Evolutionary conservation across 345 rosid genomes (phyloP).

Genomic region (Hevea brasiliensis): DNA sequence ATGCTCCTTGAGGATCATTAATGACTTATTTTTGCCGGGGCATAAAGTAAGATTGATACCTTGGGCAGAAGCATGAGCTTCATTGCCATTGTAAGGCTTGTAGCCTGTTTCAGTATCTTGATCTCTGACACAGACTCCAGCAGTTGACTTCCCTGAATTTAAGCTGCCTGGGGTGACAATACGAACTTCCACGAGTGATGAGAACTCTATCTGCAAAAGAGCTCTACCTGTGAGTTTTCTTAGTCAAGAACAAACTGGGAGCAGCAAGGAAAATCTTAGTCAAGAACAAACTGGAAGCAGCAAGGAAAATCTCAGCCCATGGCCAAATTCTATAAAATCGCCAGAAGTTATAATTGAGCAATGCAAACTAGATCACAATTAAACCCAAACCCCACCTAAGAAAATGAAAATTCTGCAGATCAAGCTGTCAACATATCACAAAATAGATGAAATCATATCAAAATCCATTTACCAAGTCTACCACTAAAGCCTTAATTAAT

Average conservation of each 20-base stretch:
- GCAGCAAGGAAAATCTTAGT: background rate
- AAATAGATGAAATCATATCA: too few relatives aligned
- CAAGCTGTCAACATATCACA: too few relatives aligned
- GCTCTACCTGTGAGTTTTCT: conserved; percentile 11
- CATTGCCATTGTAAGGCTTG: conserved; percentile 25
- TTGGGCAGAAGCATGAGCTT: conserved; percentile 34
- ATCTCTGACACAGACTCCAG: conserved; percentile 24
- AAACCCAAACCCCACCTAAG: background rate
- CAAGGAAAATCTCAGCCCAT: background rate
- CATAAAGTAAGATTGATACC: conserved; percentile 37
- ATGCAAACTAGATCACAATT: background rate
- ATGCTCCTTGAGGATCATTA: background rate
- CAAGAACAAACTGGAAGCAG: conserved; percentile 5
- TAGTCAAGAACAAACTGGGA: conserved; percentile 2
- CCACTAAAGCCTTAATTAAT: background rate
- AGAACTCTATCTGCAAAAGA: conserved; percentile 62
- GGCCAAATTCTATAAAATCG: background rate
- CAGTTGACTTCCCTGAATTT: conserved; percentile 24
- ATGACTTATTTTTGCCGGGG: background rate
- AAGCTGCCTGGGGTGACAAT: conserved; percentile 38
- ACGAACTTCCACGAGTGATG: conserved; percentile 74
- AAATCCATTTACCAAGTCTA: background rate
- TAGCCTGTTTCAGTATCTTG: conserved; percentile 25
- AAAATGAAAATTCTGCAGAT: background rate
- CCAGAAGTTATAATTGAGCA: background rate